Percentiles rank a stretch among this genome's conserved stretches.
Evolutionary conservation across 768 basidiomycete genomes (phyloP).

Genomic region (Lentinula detonsa): DNA sequence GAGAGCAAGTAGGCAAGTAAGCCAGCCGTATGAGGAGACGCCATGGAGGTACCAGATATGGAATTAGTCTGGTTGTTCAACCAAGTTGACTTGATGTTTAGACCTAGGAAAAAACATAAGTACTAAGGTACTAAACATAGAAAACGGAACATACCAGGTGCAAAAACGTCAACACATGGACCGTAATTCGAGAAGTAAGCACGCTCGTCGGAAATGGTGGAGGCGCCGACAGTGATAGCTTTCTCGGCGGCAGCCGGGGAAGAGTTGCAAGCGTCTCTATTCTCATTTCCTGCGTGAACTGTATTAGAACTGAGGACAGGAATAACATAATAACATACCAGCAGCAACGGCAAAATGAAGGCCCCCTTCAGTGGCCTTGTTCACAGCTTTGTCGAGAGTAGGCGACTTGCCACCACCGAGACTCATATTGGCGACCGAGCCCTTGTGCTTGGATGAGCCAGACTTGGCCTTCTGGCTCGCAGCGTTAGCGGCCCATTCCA

Average conservation of each 20-base stretch:
- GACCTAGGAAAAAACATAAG: slow-evolving; percentile 28
- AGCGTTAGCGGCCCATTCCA: slow-evolving; percentile 63
- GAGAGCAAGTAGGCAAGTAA: slow-evolving; percentile 89
- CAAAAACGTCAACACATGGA: slow-evolving; percentile 88
- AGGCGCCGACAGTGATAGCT: slow-evolving; percentile 93
- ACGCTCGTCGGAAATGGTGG: slow-evolving; percentile 72
- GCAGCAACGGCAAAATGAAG: slow-evolving; percentile 98
- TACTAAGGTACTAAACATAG: neutral
- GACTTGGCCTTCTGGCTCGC: slow-evolving; percentile 57
- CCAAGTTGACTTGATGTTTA: slow-evolving; percentile 89
- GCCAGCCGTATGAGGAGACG: slow-evolving; percentile 89
- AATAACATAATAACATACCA: slow-evolving; percentile 39
- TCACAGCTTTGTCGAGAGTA: slow-evolving; percentile 79
- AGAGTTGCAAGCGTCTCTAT: slow-evolving; percentile 85
- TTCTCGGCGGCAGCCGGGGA: slow-evolving; percentile 88
- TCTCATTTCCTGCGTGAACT: slow-evolving; percentile 55
- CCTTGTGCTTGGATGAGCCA: slow-evolving; percentile 82
- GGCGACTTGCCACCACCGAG: slow-evolving; percentile 92
- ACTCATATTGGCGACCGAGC: slow-evolving; percentile 96
- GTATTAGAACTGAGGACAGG: neutral
- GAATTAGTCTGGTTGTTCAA: slow-evolving; percentile 53
- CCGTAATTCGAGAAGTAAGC: slow-evolving; percentile 95
- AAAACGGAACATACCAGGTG: slow-evolving; percentile 48
- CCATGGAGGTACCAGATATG: slow-evolving; percentile 92
- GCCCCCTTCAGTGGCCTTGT: slow-evolving; percentile 76